Base-by-base conservation (phyloP, 805 yeast species). In the Nakazawaea holstii region DNA sequence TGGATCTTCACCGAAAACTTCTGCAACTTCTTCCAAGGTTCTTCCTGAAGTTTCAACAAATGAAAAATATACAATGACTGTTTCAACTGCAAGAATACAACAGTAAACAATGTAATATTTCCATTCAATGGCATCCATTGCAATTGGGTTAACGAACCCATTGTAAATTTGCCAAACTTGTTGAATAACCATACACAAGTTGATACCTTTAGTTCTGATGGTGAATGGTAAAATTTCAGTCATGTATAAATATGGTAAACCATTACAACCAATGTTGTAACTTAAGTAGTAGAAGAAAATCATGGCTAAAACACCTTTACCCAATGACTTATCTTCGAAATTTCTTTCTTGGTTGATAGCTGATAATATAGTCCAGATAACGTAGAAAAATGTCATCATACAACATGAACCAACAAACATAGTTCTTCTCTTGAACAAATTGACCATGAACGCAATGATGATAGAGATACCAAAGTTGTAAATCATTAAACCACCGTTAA, bases 401-500 rank as follows among this genome's bases (percentile, higher is more conserved):
- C 53, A 49, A 36, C 66, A 52, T 35, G 74, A 68, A 11, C 59
- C 41, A 43, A 72, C 47, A 52, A 70, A 68, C 47, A 64, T 48
- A 1, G 62, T 52, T 57, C 76, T 64, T 58, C 77, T 65, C 39
- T 57, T 68, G 48, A 69, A 53, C 28, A 31, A 41, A 43, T 61
- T 60, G 40, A 56, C 59, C 35, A 59, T 51, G 45, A 60, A 50
- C 28, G 67, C 61, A 46, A 65, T 61, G 6, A 59, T 49, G 31
- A 64, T 51, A 11, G 69, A 62, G 38, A 62, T 53, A 43, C 62
- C 59, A 46, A 70, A 69, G 64, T 75, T 74, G 59, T 67, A 76
- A 49, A 73, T 60, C 70, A 68, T 71, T 52, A 76, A 67, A 50
- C 73, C 71, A 48, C 77, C 81, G 57, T 78, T 77, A 57, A 77